phyloP scores from a whole-genome alignment of 2,329 filamentous ascomycete species.

The Fulvia fulva region DNA sequence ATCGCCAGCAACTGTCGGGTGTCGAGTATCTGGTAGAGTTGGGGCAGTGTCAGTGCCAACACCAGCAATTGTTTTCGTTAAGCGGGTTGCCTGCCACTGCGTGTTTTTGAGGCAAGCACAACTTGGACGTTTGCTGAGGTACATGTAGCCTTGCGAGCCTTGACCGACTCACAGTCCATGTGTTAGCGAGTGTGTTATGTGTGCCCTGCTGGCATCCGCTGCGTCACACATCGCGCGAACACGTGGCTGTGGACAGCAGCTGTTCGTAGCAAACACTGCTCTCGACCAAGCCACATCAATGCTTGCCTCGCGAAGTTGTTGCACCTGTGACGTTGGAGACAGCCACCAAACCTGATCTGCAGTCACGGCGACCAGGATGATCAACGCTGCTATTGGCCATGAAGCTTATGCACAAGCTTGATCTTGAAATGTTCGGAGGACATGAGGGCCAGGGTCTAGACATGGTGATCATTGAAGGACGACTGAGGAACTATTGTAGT shows the following conservation, averaged over 20 bases:
- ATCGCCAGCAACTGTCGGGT: conserved; percentile 10
- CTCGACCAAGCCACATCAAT: background rate
- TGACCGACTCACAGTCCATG: background rate
- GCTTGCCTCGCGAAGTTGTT: background rate
- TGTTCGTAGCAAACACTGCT: background rate
- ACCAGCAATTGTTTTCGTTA: background rate
- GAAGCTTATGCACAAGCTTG: background rate
- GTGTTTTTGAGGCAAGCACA: background rate
- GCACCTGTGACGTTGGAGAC: background rate
- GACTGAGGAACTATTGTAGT: background rate
- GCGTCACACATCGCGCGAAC: background rate
- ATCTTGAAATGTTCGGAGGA: background rate
- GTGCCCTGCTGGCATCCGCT: background rate
- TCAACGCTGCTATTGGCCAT: background rate
- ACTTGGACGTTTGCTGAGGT: too few relatives aligned
- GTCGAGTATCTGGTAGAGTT: background rate
- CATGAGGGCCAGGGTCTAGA: background rate
- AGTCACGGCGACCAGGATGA: background rate
- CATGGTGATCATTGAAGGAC: background rate
- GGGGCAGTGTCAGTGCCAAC: background rate
- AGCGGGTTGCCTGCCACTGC: background rate
- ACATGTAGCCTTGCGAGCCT: too few relatives aligned
- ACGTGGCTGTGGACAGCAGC: background rate
- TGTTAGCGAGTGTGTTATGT: background rate
- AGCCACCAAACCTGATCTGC: background rate